Evolutionary conservation across 1,139 yeast genomes (phyloP), one percentile per base, ranked within the genome.

Genomic region (Yamadazyma triangularis): DNA sequence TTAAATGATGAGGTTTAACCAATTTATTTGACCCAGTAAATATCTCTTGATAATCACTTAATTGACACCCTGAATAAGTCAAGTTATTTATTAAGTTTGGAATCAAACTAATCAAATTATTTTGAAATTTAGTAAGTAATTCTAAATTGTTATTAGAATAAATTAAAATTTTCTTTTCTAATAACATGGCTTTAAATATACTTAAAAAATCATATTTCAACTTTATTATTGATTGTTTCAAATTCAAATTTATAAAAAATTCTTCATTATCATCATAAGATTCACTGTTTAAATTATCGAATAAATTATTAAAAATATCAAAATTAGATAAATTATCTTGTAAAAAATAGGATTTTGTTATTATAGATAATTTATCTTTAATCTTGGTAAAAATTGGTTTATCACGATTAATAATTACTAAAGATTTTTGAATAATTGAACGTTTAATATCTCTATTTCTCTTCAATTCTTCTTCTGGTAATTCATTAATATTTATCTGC

Each of bases 341-440:
- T 33, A 77, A 68, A 48, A 91, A 91, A 55, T 79, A 89, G 3
- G 91, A 85, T 37, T 82, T 77, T 1, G 98, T 89, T 22, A 89
- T 87, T 23, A 91, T 88, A 21, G 95, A 83, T 37, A 91, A 61
- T 53, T 91, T 89, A 44, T 91, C 97, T 48, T 83, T 84, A 39
- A 91, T 78, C 37, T 89, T 94, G 13, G 85, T 79, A 50, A 86
- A 87, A 2, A 89, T 78, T 1, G 98, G 98, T 51, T 84, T 84
- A 26, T 62, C 55, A 36, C 87, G 70, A 2, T 89, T 77, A 18
- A 87, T 73, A n/a, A 91, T 86, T 9, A 91, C 95, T 24, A 91
- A 75, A 0, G 96, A 83, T 50, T 91, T 91, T 48, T 91, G 98
- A 3, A 91, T 91, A 2, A 89, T 80, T 3, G 95, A 84, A 33